phyloP scores from a whole-genome alignment of 1,139 yeast genomes.

The Geotrichum europaeum region DNA sequence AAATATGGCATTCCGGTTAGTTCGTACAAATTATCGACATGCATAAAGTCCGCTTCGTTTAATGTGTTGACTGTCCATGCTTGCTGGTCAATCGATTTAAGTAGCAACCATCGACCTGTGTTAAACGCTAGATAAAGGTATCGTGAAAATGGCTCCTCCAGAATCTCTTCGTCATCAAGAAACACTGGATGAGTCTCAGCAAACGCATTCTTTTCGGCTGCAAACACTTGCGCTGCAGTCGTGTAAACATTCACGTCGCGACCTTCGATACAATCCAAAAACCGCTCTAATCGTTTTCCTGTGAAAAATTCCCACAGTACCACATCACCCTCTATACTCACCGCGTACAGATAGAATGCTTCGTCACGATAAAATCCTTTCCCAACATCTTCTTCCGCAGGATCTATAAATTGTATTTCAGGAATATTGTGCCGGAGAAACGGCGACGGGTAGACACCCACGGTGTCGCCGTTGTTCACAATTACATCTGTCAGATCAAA shows the following conservation, averaged over 20 bases:
- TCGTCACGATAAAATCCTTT: slow-evolving; percentile 14
- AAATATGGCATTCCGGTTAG: slow-evolving; percentile 44
- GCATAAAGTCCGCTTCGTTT: slow-evolving; percentile 40
- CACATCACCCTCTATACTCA: slow-evolving; percentile 27
- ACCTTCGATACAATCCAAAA: neutral
- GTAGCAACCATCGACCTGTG: slow-evolving; percentile 24
- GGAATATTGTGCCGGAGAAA: slow-evolving; percentile 56
- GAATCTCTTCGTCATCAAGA: neutral
- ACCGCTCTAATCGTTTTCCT: slow-evolving; percentile 9
- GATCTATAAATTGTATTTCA: slow-evolving; percentile 42
- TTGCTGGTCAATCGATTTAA: slow-evolving; percentile 42
- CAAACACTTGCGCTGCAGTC: slow-evolving; percentile 2
- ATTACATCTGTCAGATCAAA: slow-evolving; percentile 30
- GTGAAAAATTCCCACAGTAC: slow-evolving; percentile 28
- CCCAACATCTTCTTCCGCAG: slow-evolving; percentile 19
- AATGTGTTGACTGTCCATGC: slow-evolving; percentile 53
- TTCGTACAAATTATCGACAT: slow-evolving; percentile 44
- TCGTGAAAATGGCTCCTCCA: slow-evolving; percentile 7
- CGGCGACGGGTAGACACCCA: slow-evolving; percentile 31
- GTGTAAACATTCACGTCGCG: neutral
- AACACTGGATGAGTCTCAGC: neutral
- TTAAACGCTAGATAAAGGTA: slow-evolving; percentile 19
- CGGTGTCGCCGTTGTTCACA: neutral
- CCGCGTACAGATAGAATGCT: slow-evolving; percentile 24
- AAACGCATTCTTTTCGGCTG: neutral